Percentiles rank a stretch among this genome's conserved stretches.
Evolutionary conservation across 805 yeast species (phyloP).

Genomic region (Yamadazyma phyllophila): DNA sequence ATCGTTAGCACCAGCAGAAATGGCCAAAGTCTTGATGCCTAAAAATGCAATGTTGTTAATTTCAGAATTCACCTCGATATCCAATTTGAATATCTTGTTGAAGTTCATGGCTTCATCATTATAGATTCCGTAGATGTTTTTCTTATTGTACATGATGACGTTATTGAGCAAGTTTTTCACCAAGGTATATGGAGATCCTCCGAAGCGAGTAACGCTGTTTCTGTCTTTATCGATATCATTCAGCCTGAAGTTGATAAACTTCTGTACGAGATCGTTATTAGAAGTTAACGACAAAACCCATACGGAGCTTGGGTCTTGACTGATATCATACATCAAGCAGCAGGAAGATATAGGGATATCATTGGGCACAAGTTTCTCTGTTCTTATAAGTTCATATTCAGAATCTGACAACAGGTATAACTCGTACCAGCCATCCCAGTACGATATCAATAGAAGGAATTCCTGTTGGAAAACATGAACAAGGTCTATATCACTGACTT

Average conservation of each 20-base stretch:
- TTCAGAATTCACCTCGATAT: neutral
- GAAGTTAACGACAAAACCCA: slow-evolving; percentile 18
- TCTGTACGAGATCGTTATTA: slow-evolving; percentile 15
- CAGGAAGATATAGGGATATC: slow-evolving; percentile 15
- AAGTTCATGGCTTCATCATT: slow-evolving; percentile 9
- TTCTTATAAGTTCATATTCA: slow-evolving; percentile 1
- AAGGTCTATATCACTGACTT: slow-evolving; percentile 15
- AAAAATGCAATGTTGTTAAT: slow-evolving; percentile 15
- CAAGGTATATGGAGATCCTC: slow-evolving; percentile 17
- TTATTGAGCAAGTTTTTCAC: slow-evolving; percentile 4
- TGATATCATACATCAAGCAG: slow-evolving; percentile 9
- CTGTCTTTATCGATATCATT: slow-evolving; percentile 3
- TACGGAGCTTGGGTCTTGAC: neutral
- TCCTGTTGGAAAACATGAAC: slow-evolving; percentile 4
- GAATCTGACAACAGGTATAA: slow-evolving; percentile 10
- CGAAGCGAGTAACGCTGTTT: slow-evolving; percentile 2
- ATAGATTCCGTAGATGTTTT: slow-evolving; percentile 9
- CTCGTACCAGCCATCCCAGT: slow-evolving; percentile 17
- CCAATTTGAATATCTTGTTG: slow-evolving; percentile 8
- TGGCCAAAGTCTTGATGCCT: slow-evolving; percentile 6
- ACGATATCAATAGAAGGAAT: slow-evolving; percentile 12
- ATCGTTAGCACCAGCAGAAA: slow-evolving; percentile 8
- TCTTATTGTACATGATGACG: slow-evolving; percentile 15
- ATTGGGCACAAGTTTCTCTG: neutral
- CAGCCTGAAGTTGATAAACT: slow-evolving; percentile 9